Evolutionary conservation across 495 filamentous ascomycete genomes (phyloP).

Genomic region (Chaetomidium leptoderma): DNA sequence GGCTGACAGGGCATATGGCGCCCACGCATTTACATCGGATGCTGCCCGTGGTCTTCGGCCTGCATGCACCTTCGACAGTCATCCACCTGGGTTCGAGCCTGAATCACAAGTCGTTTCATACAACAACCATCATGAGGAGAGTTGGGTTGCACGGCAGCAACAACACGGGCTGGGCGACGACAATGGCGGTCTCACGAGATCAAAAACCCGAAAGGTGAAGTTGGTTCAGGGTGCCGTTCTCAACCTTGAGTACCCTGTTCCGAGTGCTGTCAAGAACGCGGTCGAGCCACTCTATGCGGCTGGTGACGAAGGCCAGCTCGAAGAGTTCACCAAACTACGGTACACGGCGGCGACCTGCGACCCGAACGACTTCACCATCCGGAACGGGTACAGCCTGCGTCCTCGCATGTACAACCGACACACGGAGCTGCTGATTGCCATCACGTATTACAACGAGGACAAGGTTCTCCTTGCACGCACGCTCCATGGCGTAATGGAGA

Average conservation of each 20-base stretch:
- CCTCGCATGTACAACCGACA: conserved; percentile 99
- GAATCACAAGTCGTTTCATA: too few relatives aligned
- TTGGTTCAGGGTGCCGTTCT: conserved; percentile 92
- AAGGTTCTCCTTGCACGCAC: conserved; percentile 90
- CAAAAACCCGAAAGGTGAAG: conserved; percentile 94
- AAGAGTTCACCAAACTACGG: conserved; percentile 99
- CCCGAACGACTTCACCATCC: conserved; percentile 98
- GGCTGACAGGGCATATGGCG: too few relatives aligned
- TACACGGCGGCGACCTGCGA: conserved; percentile 99
- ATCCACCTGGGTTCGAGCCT: too few relatives aligned
- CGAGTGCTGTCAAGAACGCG: conserved; percentile 95
- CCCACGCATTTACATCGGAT: too few relatives aligned
- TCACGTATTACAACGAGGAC: conserved; percentile 99
- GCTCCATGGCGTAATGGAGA: conserved; percentile 97
- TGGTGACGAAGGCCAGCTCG: conserved; percentile 83
- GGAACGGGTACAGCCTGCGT: conserved; percentile 97
- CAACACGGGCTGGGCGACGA: too few relatives aligned
- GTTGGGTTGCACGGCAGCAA: too few relatives aligned
- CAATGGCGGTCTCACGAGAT: conserved; percentile 78
- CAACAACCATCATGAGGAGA: too few relatives aligned
- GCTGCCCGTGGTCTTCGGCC: too few relatives aligned
- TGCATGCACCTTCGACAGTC: too few relatives aligned
- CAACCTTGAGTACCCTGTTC: conserved; percentile 96
- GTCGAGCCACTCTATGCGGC: conserved; percentile 90
- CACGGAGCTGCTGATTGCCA: conserved; percentile 93